Evolutionary conservation across 768 basidiomycete species (phyloP).

Genomic region (Suillus brevipes): DNA sequence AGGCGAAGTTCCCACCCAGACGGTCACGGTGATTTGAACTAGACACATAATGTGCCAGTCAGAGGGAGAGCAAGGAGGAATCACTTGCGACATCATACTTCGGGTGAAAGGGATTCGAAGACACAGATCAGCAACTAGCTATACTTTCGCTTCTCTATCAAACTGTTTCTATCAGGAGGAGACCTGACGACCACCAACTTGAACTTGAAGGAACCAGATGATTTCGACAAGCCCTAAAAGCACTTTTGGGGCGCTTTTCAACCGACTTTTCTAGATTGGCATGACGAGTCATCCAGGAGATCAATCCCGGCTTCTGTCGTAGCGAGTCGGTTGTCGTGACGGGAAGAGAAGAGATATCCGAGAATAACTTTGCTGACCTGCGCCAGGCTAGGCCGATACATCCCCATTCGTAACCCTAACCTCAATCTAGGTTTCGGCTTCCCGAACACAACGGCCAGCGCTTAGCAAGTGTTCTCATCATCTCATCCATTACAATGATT

Average conservation of each 20-base stretch:
- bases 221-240: neutral
- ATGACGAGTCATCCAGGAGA: slow-evolving; percentile 2
- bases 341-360: neutral
- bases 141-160: neutral
- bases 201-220: neutral
- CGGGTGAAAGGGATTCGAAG: slow-evolving; percentile 1
- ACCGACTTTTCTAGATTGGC: neutral
- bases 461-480: slow-evolving; percentile 36
- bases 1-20: slow-evolving; percentile 1
- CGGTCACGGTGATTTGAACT: neutral
- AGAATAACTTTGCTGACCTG: neutral
- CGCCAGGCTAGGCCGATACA: neutral
- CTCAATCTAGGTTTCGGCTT: slow-evolving; percentile 39
- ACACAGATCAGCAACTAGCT: slow-evolving; percentile 1
- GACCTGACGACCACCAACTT: neutral
- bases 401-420: slow-evolving; percentile 31
- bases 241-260: neutral
- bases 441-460: slow-evolving; percentile 19
- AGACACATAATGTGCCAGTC: slow-evolving; percentile 1
- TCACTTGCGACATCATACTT: neutral
- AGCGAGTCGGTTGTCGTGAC: slow-evolving; percentile 3
- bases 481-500: slow-evolving; percentile 15
- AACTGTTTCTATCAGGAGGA: neutral
- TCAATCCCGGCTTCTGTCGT: slow-evolving; percentile 11
- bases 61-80: slow-evolving; percentile 7